Evolutionary conservation across 495 filamentous ascomycete species (phyloP).

Genomic region (Trichoderma reesei): DNA sequence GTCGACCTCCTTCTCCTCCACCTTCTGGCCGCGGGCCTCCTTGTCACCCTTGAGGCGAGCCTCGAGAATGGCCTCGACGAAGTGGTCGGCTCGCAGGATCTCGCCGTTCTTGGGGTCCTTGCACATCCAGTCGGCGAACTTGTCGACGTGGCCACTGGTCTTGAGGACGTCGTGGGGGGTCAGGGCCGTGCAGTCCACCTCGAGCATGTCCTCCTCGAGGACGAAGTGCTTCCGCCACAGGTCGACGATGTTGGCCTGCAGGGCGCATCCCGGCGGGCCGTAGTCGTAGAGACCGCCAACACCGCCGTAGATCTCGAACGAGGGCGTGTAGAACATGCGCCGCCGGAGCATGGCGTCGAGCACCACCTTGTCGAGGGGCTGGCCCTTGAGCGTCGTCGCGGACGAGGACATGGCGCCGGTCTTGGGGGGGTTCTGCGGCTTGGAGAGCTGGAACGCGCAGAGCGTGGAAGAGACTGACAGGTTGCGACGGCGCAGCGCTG

Average conservation of each 20-base stretch:
- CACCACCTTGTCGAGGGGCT: conserved; percentile 69
- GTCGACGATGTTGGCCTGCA: conserved; percentile 81
- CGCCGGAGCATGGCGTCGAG: conserved; percentile 80
- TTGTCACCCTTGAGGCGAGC: conserved; percentile 70
- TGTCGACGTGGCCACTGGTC: conserved; percentile 94
- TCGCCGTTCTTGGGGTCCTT: conserved; percentile 97
- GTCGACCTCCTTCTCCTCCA: conserved; percentile 52
- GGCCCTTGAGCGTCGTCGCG: conserved; percentile 73
- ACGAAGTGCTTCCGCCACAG: conserved; percentile 89
- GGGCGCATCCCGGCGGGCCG: conserved; percentile 69
- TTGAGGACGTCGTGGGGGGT: conserved; percentile 87
- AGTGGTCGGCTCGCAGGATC: conserved; percentile 89
- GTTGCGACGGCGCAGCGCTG: neutral
- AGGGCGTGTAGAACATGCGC: conserved; percentile 86
- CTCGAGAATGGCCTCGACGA: conserved; percentile 90
- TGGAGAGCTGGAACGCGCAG: neutral
- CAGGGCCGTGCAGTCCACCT: conserved; percentile 76
- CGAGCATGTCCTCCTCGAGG: conserved; percentile 80
- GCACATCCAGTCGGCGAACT: conserved; percentile 99
- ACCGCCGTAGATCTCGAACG: conserved; percentile 90
- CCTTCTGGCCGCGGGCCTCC: conserved; percentile 62
- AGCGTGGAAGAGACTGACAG: neutral
- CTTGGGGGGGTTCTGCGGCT: conserved; percentile 11
- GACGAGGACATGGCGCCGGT: conserved; percentile 29
- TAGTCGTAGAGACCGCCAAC: conserved; percentile 80